phyloP scores from a whole-genome alignment of 257 asterid genomes.

The Solanum megistacrolobum region DNA sequence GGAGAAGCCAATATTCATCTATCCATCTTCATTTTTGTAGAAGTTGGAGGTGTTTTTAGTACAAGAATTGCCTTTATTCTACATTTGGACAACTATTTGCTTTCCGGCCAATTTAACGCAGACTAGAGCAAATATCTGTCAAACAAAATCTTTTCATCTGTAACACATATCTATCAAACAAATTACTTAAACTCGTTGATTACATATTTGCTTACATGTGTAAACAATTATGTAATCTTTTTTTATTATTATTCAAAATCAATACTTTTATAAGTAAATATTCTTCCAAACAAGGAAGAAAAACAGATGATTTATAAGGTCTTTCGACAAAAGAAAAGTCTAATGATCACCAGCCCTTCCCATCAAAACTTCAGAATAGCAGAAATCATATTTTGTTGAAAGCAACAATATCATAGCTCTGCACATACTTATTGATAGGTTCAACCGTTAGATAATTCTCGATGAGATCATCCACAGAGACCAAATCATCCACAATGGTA shows the following conservation, averaged over 20 bases:
- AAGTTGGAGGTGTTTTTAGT: too few species aligned
- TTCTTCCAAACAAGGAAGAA: not conserved
- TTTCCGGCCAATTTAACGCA: too few species aligned
- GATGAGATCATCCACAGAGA: slow-evolving; percentile 47
- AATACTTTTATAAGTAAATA: not conserved
- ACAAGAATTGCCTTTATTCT: too few species aligned
- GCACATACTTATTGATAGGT: slow-evolving; percentile 50
- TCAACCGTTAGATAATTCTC: slow-evolving; percentile 53
- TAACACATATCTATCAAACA: too few species aligned
- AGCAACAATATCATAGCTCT: slow-evolving; percentile 66
- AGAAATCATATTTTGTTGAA: slow-evolving; percentile 52
- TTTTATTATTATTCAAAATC: not conserved
- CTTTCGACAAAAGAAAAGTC: not conserved
- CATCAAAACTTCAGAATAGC: not conserved
- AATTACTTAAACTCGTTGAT: too few species aligned
- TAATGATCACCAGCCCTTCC: not conserved
- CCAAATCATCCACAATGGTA: slow-evolving; percentile 59
- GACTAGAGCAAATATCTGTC: too few species aligned
- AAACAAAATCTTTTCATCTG: too few species aligned
- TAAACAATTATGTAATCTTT: too few species aligned
- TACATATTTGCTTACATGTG: too few species aligned
- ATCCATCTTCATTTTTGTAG: too few species aligned
- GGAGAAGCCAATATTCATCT: too few species aligned
- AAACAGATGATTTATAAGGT: not conserved
- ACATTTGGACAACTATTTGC: too few species aligned